Base-by-base conservation (phyloP, 441 rosid species). In the Syzygium malaccense region DNA sequence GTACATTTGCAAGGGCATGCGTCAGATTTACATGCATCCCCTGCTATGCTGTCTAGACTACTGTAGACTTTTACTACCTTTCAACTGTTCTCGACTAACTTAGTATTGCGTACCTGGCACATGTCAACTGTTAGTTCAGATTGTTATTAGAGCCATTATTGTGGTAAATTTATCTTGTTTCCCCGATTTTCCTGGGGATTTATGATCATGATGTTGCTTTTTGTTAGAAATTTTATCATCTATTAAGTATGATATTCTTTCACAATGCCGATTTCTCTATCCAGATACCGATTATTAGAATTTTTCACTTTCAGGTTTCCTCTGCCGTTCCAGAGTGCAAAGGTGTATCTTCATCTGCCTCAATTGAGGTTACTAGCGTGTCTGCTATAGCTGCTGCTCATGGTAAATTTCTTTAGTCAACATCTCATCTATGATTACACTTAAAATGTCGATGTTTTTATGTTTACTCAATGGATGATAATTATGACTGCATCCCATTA, bases 251-350 rank as follows among this genome's bases (percentile, higher is more conserved):
- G 32, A 14, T 28, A 8, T 33, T 85, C 33, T 57, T n/a, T 30
- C 25, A 55, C 17, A 20, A 57, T 57, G 17, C 49, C 4, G 51
- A 33, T 53, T 41, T 33, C 48, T 58, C 6, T 85, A 45, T 23
- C 37, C 20, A 86, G n/a, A 71, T 55, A 45, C 83, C 32, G 33
- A 30, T 55, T 60, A 85, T 87, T 91, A 45, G 86, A 84, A 64
- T 30, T 41, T 88, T 41, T 80, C 54, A 86, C 62, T 86, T 91
- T 86, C 95, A 98, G 99, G 98, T 98, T 89, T 97, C 97, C 87
- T 98, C 99, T 91, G 98, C 98, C 25, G 99, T 97, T 88, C 99
- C 99, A 58, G 99, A 97, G 93, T 99, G 99, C 90, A 98, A 98
- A 93, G 99, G 99, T 88, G 99, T 97, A 89, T 98, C 99, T 91